A percentile compares a stretch with the other conserved stretches of the same genome.
phyloP scores from a whole-genome alignment of 495 filamentous ascomycete genomes.

The Xylaria bambusicola region DNA sequence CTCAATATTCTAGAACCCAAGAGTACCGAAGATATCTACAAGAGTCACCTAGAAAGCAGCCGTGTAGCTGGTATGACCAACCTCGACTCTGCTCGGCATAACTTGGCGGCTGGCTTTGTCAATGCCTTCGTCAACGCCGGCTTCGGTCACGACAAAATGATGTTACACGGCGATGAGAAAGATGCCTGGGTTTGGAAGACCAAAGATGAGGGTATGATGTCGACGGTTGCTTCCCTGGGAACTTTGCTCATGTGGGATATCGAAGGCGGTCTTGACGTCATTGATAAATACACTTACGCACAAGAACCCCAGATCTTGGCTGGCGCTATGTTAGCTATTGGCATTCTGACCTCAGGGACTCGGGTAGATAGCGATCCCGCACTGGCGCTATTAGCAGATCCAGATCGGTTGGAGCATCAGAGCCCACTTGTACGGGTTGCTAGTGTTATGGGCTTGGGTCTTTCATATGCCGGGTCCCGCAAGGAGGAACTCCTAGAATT shows the following conservation, averaged over 20 bases:
- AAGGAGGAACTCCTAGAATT: constrained; percentile 78
- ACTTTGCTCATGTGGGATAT: constrained; percentile 90
- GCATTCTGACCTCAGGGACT: constrained; percentile 91
- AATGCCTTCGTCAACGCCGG: constrained; percentile 96
- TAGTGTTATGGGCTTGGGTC: constrained; percentile 91
- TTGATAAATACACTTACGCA: constrained; percentile 88
- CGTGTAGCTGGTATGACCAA: constrained; percentile 90
- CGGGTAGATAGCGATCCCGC: constrained; percentile 84
- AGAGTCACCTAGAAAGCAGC: constrained; percentile 95
- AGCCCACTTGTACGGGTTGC: constrained; percentile 72
- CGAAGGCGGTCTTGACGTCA: constrained; percentile 82
- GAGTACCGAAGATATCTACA: constrained; percentile 98
- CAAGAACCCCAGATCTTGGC: constrained; percentile 85
- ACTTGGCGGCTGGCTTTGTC: constrained; percentile 92
- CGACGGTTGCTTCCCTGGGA: constrained; percentile 89
- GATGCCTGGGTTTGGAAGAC: constrained; percentile 98
- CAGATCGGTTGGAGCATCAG: constrained; percentile 75
- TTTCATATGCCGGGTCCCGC: constrained; percentile 91
- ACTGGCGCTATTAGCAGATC: constrained; percentile 77
- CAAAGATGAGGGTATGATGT: constrained; percentile 96
- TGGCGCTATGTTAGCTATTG: constrained; percentile 84
- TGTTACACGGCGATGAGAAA: constrained; percentile 82
- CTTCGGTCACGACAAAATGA: constrained; percentile 94
- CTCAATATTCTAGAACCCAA: constrained; percentile 96
- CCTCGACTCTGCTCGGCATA: constrained; percentile 92